Percentiles rank a stretch among this genome's conserved stretches.
These are phyloP conservation scores for Prunus padus DNA, from an alignment of 306 rosid genomes.

Conservation along the genomic window DNA sequence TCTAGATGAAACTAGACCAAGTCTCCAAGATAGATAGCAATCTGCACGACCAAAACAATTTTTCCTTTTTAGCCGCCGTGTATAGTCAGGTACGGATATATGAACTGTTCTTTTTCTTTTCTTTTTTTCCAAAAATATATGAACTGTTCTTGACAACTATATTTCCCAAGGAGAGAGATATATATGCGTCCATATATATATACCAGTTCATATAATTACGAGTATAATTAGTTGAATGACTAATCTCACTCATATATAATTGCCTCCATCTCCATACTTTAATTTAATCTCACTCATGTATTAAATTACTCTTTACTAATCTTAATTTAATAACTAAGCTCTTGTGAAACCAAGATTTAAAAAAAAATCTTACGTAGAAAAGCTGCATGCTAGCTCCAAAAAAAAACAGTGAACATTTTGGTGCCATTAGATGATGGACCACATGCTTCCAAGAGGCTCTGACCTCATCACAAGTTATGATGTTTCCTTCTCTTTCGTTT, in stretches of 20 bases:
- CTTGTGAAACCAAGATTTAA: too few relatives aligned
- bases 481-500: not conserved
- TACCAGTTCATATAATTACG: too few relatives aligned
- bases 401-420: too few relatives aligned
- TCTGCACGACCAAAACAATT: not conserved
- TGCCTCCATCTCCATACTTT: too few relatives aligned
- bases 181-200: too few relatives aligned
- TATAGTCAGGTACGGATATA: not conserved
- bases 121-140: too few relatives aligned
- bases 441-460: not conserved
- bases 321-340: too few relatives aligned
- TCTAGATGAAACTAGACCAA: constrained; percentile 7
- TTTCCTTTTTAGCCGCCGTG: not conserved
- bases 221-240: too few relatives aligned
- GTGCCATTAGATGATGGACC: not conserved
- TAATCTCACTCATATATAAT: too few relatives aligned
- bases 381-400: not conserved
- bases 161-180: not conserved
- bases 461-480: not conserved
- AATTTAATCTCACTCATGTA: too few relatives aligned
- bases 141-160: not conserved
- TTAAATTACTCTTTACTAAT: too few relatives aligned
- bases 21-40: not conserved
- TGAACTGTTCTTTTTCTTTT: constrained; percentile 6
- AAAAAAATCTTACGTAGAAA: too few relatives aligned